Evolutionary conservation across 2,329 filamentous ascomycete species (phyloP).

Genomic region (Fusarium equiseti): DNA sequence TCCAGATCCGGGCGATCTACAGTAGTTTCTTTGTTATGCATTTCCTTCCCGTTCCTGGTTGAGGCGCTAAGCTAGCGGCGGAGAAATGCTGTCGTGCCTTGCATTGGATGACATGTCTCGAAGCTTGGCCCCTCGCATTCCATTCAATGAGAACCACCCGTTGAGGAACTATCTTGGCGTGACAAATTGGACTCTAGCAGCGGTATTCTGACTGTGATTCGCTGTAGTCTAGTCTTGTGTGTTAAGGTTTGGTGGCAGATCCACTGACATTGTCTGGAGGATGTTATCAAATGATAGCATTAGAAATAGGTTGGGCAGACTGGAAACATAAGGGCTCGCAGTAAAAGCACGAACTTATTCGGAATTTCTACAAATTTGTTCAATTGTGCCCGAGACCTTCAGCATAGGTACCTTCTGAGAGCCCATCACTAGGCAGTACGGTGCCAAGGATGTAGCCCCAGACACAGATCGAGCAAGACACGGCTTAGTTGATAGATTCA

Average conservation of each 20-base stretch:
- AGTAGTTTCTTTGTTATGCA: not conserved
- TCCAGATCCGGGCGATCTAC: slow-evolving; percentile 9
- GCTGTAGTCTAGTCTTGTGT: not conserved
- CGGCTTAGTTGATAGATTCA: not conserved
- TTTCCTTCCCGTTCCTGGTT: slow-evolving; percentile 20
- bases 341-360: not conserved
- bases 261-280: not conserved
- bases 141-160: slow-evolving; percentile 3
- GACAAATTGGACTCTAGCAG: not conserved
- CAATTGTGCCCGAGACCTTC: not conserved
- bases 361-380: not conserved
- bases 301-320: not conserved
- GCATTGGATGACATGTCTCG: slow-evolving; percentile 4
- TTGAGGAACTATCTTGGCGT: not conserved
- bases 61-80: slow-evolving; percentile 6
- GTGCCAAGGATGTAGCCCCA: not conserved
- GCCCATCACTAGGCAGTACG: not conserved
- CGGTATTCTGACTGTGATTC: not conserved
- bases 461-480: not conserved
- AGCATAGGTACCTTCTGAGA: not conserved
- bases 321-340: not conserved
- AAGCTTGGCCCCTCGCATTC: slow-evolving; percentile 12
- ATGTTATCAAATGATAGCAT: not conserved
- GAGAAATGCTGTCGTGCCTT: slow-evolving; percentile 20
- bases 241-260: slow-evolving; percentile 10